Percentiles rank a stretch among this genome's conserved stretches.
These are phyloP conservation scores for Hymenoscyphus scutula DNA, from an alignment of 2,329 filamentous ascomycete species.

Conservation along the genomic window DNA sequence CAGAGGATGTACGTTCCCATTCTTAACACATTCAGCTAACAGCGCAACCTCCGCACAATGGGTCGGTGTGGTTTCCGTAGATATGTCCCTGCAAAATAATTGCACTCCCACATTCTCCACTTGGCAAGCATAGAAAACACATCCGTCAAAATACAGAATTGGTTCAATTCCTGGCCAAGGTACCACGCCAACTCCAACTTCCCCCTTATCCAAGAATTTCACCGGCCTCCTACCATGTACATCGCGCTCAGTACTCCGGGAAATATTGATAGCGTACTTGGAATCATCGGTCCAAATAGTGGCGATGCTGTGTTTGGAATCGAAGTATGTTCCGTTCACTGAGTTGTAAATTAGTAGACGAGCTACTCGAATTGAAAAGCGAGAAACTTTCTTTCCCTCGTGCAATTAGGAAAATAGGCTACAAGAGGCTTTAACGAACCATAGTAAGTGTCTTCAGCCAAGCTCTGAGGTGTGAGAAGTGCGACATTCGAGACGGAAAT, in stretches of 20 bases:
- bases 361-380: not conserved
- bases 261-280: not conserved
- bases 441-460: too few species aligned
- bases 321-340: conserved; percentile 8
- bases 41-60: too few species aligned
- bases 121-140: too few species aligned
- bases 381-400: not conserved
- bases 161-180: not conserved
- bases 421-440: too few species aligned
- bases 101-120: too few species aligned
- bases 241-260: not conserved
- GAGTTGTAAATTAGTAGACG: too few species aligned
- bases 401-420: not conserved
- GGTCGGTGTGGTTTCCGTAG: too few species aligned
- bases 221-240: not conserved
- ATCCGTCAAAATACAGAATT: too few species aligned
- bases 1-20: conserved; percentile 2
- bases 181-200: not conserved
- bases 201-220: not conserved
- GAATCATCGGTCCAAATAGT: conserved; percentile 4
- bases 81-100: too few species aligned
- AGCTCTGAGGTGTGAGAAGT: too few species aligned
- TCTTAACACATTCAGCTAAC: too few species aligned
- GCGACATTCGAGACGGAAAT: not conserved
- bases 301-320: conserved; percentile 10